phyloP scores from a whole-genome alignment of 495 filamentous ascomycete genomes.

The Cairneyella variabilis region DNA sequence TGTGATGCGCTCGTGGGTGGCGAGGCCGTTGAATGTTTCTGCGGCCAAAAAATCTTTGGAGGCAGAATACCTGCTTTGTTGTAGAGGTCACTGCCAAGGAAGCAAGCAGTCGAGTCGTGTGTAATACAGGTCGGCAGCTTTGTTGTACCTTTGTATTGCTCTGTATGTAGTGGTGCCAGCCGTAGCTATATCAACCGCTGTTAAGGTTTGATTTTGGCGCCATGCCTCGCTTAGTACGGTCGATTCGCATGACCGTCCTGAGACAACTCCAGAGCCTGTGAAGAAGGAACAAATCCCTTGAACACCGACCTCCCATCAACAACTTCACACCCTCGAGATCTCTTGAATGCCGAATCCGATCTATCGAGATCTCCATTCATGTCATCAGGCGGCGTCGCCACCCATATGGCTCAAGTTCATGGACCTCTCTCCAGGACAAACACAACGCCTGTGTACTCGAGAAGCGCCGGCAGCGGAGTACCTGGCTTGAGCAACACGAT shows the following conservation, averaged over 20 bases:
- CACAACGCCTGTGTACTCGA: slow-evolving; percentile 43
- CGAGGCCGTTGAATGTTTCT: too few species aligned
- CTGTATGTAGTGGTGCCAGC: too few species aligned
- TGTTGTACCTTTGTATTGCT: too few species aligned
- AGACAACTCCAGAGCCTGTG: slow-evolving; percentile 10
- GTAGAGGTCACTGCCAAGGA: too few species aligned
- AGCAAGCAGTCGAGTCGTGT: too few species aligned
- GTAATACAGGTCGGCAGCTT: too few species aligned
- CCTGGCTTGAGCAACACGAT: slow-evolving; percentile 35
- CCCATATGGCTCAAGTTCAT: slow-evolving; percentile 45
- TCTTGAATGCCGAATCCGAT: slow-evolving; percentile 23
- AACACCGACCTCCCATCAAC: background rate
- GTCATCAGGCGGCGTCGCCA: slow-evolving; percentile 20
- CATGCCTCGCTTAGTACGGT: background rate
- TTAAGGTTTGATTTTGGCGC: background rate
- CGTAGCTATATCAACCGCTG: background rate
- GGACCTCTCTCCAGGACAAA: slow-evolving; percentile 43
- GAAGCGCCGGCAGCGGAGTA: slow-evolving; percentile 25
- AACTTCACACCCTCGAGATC: background rate
- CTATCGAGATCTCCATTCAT: slow-evolving; percentile 3
- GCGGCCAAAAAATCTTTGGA: too few species aligned
- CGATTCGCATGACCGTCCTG: background rate
- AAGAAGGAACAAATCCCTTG: slow-evolving; percentile 1
- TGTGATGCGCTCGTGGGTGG: too few species aligned
- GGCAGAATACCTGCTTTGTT: too few species aligned